Evolutionary conservation across 2,329 filamentous ascomycete species (phyloP).

Genomic region (Ceratocystis albifundus): DNA sequence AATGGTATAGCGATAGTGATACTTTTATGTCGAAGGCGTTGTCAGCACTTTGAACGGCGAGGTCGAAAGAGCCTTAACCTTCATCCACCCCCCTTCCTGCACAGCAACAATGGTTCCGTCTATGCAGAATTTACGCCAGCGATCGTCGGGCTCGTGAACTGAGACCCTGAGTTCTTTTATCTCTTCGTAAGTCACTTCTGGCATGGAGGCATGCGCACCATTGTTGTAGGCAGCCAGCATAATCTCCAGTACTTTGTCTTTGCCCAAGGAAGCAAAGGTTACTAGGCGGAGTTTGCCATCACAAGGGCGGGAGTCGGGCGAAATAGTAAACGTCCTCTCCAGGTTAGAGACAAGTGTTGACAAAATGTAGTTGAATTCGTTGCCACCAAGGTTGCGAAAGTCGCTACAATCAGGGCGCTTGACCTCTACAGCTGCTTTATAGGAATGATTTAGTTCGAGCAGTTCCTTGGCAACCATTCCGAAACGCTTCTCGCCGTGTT

Average conservation of each 20-base stretch:
- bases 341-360: constrained; percentile 67
- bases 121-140: constrained; percentile 81
- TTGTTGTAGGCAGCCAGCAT: constrained; percentile 55
- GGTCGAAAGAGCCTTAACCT: constrained; percentile 42
- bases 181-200: constrained; percentile 59
- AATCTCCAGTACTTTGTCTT: constrained; percentile 59
- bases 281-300: constrained; percentile 61
- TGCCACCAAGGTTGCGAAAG: constrained; percentile 24
- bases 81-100: constrained; percentile 58
- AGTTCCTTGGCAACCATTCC: constrained; percentile 71
- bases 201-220: constrained; percentile 44
- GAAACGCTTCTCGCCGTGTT: constrained; percentile 67
- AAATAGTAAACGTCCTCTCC: constrained; percentile 72
- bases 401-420: constrained; percentile 23
- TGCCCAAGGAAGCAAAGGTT: constrained; percentile 57
- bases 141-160: constrained; percentile 53
- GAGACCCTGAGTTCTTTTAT: constrained; percentile 56
- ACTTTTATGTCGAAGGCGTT: not conserved
- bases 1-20: not conserved
- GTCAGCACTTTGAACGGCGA: constrained; percentile 36
- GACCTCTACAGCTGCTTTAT: constrained; percentile 36
- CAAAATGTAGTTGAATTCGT: constrained; percentile 62
- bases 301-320: constrained; percentile 57
- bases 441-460: constrained; percentile 44
- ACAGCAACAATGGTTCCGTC: constrained; percentile 78